Conservation (phyloP, 2,329 filamentous ascomycete species). For the Acrodontium crateriforme region DNA sequence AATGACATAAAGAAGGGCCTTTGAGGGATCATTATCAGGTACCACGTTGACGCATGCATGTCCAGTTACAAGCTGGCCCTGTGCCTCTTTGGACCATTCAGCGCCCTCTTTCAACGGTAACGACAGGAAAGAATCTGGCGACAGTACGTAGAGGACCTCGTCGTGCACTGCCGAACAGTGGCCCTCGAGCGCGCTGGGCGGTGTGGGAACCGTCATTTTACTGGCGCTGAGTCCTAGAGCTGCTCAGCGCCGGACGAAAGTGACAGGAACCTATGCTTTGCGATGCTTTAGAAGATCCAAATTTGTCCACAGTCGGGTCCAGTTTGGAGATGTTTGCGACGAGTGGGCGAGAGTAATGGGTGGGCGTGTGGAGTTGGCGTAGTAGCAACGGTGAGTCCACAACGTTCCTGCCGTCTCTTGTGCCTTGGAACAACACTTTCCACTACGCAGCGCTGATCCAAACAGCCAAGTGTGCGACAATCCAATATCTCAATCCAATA, state of each 20-base stretch:
- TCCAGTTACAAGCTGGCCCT: slow-evolving; percentile 58
- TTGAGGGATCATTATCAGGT: slow-evolving; percentile 41
- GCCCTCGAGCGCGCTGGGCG: slow-evolving; percentile 54
- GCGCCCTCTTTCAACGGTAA: slow-evolving; percentile 54
- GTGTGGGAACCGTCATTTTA: slow-evolving; percentile 58
- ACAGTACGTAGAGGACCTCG: slow-evolving; percentile 75
- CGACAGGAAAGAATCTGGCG: slow-evolving; percentile 59
- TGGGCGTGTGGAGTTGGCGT: neutral
- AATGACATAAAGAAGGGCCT: slow-evolving; percentile 62
- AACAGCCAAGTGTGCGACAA: no score
- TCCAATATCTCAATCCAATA: no score
- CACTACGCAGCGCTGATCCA: no score
- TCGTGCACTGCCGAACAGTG: slow-evolving; percentile 72
- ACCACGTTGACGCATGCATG: slow-evolving; percentile 64
- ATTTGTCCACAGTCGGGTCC: no score
- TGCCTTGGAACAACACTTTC: no score
- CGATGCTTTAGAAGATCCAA: no score
- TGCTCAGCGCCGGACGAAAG: slow-evolving; percentile 8
- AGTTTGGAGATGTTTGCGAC: neutral
- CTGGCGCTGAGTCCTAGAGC: slow-evolving; percentile 7
- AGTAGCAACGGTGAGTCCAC: no score
- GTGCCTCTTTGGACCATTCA: slow-evolving; percentile 53
- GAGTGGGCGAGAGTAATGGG: neutral
- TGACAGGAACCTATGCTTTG: slow-evolving; percentile 1
- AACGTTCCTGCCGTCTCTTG: no score